These are phyloP conservation scores for Pseudocercospora pini-densiflorae DNA, from an alignment of 2,329 filamentous ascomycete genomes.

Conservation along the genomic window DNA sequence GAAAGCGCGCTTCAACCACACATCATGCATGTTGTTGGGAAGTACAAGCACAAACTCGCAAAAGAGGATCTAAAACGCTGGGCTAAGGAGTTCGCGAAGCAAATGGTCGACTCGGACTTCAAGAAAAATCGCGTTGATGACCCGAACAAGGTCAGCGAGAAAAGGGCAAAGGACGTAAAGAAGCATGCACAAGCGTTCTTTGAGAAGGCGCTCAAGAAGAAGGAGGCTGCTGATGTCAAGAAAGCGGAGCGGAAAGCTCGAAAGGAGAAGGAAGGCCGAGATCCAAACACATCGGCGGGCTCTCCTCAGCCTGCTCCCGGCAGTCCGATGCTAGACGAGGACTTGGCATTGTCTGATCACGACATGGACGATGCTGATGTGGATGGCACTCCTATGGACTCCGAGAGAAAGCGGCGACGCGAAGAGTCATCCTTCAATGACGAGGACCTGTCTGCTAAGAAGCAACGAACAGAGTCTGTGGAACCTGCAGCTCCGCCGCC, in stretches of 20 bases:
- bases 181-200: constrained; percentile 83
- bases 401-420: constrained; percentile 34
- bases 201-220: constrained; percentile 82
- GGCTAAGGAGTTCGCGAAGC: constrained; percentile 73
- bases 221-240: constrained; percentile 68
- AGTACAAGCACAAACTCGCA: constrained; percentile 83
- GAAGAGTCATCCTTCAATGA: constrained; percentile 42
- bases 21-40: constrained; percentile 83
- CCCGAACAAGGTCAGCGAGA: constrained; percentile 75
- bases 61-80: constrained; percentile 74
- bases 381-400: constrained; percentile 32
- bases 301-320: constrained; percentile 32
- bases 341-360: constrained; percentile 34
- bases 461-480: constrained; percentile 35
- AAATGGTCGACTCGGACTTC: constrained; percentile 88
- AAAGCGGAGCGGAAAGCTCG: constrained; percentile 57
- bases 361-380: constrained; percentile 31
- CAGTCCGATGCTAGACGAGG: constrained; percentile 30
- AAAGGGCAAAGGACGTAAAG: constrained; percentile 81
- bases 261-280: constrained; percentile 31
- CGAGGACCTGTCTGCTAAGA: constrained; percentile 37
- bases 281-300: constrained; percentile 34
- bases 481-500: constrained; percentile 43
- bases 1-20: constrained; percentile 88
- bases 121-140: constrained; percentile 86